Evolutionary conservation across 2,329 filamentous ascomycete species (phyloP).

Genomic region (Sporothrix inflata): DNA sequence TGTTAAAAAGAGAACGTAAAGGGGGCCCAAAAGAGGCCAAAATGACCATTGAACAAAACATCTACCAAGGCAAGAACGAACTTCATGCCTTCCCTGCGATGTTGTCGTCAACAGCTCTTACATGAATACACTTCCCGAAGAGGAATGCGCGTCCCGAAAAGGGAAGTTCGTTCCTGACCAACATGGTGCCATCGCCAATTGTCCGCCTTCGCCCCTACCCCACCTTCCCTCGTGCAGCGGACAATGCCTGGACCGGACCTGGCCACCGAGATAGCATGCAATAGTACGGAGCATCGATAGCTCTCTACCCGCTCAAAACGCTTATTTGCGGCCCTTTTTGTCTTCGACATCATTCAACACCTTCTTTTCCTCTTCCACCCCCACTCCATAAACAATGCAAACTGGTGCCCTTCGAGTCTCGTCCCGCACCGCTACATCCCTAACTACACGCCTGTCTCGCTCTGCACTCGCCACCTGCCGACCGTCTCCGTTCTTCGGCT

Average conservation of each 20-base stretch:
- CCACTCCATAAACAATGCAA: conserved; percentile 4
- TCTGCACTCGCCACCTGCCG: not conserved
- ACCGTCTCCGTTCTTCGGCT: not conserved
- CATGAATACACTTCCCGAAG: not conserved
- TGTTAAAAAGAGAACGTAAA: too few species aligned
- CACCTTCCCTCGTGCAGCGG: conserved; percentile 1
- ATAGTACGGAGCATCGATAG: conserved; percentile 2
- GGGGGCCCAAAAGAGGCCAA: not conserved
- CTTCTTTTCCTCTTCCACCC: not conserved
- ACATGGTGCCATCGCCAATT: conserved; percentile 14
- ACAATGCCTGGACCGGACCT: not conserved
- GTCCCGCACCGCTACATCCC: not conserved
- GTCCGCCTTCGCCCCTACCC: conserved; percentile 3
- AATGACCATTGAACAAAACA: not conserved
- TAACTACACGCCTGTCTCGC: not conserved
- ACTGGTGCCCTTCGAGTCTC: not conserved
- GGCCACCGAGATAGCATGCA: conserved; percentile 2
- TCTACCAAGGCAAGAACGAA: not conserved
- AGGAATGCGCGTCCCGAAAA: conserved; percentile 13
- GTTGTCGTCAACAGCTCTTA: not conserved
- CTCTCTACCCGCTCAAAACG: not conserved
- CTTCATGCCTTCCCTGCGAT: not conserved
- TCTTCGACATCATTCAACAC: not conserved
- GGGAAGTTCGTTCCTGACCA: not conserved
- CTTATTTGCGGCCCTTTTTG: not conserved